Evolutionary conservation across 2,329 filamentous ascomycete species (phyloP).

Genomic region (Colletotrichum coccodes): DNA sequence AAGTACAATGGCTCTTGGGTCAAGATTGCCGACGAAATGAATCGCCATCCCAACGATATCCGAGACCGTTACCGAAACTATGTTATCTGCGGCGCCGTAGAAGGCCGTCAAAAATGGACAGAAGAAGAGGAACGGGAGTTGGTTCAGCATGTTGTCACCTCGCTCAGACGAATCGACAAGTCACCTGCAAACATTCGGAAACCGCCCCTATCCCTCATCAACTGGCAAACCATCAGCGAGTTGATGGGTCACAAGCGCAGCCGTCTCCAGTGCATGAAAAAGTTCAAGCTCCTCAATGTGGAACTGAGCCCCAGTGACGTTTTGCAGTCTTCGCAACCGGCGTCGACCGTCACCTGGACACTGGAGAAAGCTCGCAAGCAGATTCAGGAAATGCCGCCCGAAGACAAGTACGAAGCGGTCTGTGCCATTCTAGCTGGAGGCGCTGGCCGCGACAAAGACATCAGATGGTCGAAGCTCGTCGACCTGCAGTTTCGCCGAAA

Average conservation of each 20-base stretch:
- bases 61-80: conserved; percentile 79
- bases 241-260: conserved; percentile 71
- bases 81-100: conserved; percentile 65
- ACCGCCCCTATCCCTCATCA: conserved; percentile 58
- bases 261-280: conserved; percentile 73
- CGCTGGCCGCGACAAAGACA: conserved; percentile 54
- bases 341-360: conserved; percentile 51
- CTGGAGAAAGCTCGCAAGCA: conserved; percentile 55
- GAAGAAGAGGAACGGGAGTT: conserved; percentile 68
- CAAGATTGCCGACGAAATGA: conserved; percentile 68
- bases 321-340: conserved; percentile 43
- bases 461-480: conserved; percentile 60
- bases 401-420: conserved; percentile 57
- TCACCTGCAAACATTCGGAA: conserved; percentile 46
- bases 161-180: conserved; percentile 59
- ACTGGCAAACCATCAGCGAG: conserved; percentile 73
- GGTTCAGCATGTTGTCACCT: conserved; percentile 61
- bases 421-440: conserved; percentile 53
- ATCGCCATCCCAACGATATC: conserved; percentile 72
- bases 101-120: conserved; percentile 65
- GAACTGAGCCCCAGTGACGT: conserved; percentile 46
- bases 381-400: conserved; percentile 51
- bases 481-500: conserved; percentile 51
- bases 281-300: conserved; percentile 66
- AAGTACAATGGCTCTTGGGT: conserved; percentile 68